Percentiles rank a stretch among this genome's conserved stretches.
These are phyloP conservation scores for Aspergillus flavus DNA, from an alignment of 2,329 filamentous ascomycete species.

Conservation along the genomic window DNA sequence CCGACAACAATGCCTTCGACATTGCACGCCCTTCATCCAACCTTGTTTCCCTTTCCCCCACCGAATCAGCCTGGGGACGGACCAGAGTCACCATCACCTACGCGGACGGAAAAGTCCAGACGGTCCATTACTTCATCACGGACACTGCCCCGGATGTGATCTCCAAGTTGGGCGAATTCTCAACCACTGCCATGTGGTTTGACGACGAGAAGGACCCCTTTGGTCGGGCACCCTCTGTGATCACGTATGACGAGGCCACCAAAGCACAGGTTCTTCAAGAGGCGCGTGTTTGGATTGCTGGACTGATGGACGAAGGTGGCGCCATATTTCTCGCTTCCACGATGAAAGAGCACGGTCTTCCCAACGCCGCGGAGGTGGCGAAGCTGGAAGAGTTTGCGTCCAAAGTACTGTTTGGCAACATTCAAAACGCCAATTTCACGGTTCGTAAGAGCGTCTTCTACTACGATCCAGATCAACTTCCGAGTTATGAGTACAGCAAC, in stretches of 20 bases:
- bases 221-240: slow-evolving; percentile 56
- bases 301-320: slow-evolving; percentile 63
- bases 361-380: slow-evolving; percentile 51
- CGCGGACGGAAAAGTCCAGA: slow-evolving; percentile 52
- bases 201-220: slow-evolving; percentile 57
- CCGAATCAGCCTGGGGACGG: slow-evolving; percentile 52
- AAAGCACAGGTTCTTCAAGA: slow-evolving; percentile 42
- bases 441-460: slow-evolving; percentile 62
- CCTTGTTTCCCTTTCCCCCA: slow-evolving; percentile 31
- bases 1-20: slow-evolving; percentile 38
- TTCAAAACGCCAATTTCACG: slow-evolving; percentile 52
- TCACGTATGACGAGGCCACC: slow-evolving; percentile 55
- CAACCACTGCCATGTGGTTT: slow-evolving; percentile 59
- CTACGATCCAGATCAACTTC: slow-evolving; percentile 52
- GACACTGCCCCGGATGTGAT: slow-evolving; percentile 51
- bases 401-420: slow-evolving; percentile 52
- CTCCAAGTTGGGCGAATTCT: slow-evolving; percentile 54
- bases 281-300: slow-evolving; percentile 59
- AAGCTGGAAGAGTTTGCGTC: slow-evolving; percentile 59
- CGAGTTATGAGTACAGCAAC: slow-evolving; percentile 49
- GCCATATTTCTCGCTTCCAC: slow-evolving; percentile 58
- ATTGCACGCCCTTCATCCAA: slow-evolving; percentile 7
- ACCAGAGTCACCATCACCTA: slow-evolving; percentile 53
- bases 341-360: slow-evolving; percentile 58
- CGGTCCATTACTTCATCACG: slow-evolving; percentile 60